phyloP scores from a whole-genome alignment of 2,329 filamentous ascomycete species.

The Colletotrichum orchidophilum region DNA sequence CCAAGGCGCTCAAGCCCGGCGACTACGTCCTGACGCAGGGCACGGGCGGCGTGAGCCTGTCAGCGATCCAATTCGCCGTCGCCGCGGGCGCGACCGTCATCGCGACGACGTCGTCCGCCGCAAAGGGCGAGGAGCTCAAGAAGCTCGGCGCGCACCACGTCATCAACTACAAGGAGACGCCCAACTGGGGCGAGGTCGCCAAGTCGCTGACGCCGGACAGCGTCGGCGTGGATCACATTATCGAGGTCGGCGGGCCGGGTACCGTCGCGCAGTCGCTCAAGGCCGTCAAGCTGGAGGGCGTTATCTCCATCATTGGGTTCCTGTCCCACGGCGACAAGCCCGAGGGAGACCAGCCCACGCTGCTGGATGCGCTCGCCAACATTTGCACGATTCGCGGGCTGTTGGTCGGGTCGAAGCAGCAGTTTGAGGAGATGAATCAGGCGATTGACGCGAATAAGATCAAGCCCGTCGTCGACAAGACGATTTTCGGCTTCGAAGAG shows the following conservation, averaged over 20 bases:
- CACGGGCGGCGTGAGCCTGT: conserved; percentile 75
- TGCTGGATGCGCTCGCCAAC: conserved; percentile 29
- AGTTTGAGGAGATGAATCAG: conserved; percentile 31
- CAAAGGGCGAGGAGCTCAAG: conserved; percentile 54
- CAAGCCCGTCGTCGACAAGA: conserved; percentile 24
- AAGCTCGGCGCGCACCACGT: conserved; percentile 60
- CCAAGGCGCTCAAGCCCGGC: conserved; percentile 59
- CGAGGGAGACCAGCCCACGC: conserved; percentile 13
- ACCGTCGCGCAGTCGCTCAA: conserved; percentile 56
- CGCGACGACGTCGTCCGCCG: conserved; percentile 56
- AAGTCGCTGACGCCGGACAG: conserved; percentile 52
- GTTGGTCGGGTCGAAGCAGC: conserved; percentile 30
- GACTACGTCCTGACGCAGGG: conserved; percentile 72
- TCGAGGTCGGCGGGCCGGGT: conserved; percentile 57
- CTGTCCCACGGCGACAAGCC: conserved; percentile 14
- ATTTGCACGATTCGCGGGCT: conserved; percentile 29
- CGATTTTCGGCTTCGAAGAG: conserved; percentile 28
- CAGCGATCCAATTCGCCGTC: conserved; percentile 68
- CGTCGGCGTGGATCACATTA: conserved; percentile 55
- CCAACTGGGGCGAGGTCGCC: conserved; percentile 56
- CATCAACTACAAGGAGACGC: conserved; percentile 58
- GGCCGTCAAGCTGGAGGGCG: conserved; percentile 55
- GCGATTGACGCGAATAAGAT: conserved; percentile 30
- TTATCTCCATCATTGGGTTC: conserved; percentile 51
- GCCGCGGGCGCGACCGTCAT: conserved; percentile 59